Percentiles rank a stretch among this genome's conserved stretches.
phyloP scores from a whole-genome alignment of 2,329 filamentous ascomycete genomes.

The Hypoxylon rubiginosum region DNA sequence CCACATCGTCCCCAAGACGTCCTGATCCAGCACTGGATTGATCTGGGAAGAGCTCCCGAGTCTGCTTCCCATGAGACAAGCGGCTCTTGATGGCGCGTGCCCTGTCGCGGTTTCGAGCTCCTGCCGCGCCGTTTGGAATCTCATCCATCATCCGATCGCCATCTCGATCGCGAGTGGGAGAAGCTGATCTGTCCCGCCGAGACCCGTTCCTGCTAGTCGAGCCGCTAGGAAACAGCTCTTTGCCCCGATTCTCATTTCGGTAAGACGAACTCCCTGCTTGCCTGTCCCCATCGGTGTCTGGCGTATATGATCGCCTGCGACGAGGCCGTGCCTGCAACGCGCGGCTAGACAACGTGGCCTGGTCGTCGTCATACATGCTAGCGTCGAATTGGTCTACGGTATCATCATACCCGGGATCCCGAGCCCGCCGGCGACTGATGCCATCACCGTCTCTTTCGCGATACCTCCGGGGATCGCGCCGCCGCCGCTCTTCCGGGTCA shows the following conservation, averaged over 20 bases:
- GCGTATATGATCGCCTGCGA: constrained; percentile 56
- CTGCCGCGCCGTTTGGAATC: constrained; percentile 49
- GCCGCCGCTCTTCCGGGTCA: constrained; percentile 81
- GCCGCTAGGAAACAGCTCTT: constrained; percentile 73
- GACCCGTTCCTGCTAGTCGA: constrained; percentile 47
- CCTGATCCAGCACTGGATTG: constrained; percentile 58
- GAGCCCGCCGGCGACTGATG: constrained; percentile 50
- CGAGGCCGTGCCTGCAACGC: constrained; percentile 41
- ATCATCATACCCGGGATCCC: constrained; percentile 60
- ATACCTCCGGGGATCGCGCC: constrained; percentile 70
- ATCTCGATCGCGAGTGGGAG: constrained; percentile 61
- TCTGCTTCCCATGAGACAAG: constrained; percentile 57
- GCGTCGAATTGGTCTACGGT: constrained; percentile 74
- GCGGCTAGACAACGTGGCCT: constrained; percentile 54
- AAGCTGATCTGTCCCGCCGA: constrained; percentile 65
- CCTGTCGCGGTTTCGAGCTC: constrained; percentile 58
- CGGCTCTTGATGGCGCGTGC: constrained; percentile 62
- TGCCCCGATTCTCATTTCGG: constrained; percentile 61
- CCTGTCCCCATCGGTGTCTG: constrained; percentile 45
- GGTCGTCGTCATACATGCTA: constrained; percentile 84
- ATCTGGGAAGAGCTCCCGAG: constrained; percentile 71
- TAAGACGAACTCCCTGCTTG: constrained; percentile 47
- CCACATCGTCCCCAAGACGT: constrained; percentile 66
- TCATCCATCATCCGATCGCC: constrained; percentile 57
- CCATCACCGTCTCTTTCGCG: constrained; percentile 66